Evolutionary conservation across 1,284 basidiomycete genomes (phyloP), one percentile per base, ranked within the genome.

Genomic region (Cerioporus squamosus): DNA sequence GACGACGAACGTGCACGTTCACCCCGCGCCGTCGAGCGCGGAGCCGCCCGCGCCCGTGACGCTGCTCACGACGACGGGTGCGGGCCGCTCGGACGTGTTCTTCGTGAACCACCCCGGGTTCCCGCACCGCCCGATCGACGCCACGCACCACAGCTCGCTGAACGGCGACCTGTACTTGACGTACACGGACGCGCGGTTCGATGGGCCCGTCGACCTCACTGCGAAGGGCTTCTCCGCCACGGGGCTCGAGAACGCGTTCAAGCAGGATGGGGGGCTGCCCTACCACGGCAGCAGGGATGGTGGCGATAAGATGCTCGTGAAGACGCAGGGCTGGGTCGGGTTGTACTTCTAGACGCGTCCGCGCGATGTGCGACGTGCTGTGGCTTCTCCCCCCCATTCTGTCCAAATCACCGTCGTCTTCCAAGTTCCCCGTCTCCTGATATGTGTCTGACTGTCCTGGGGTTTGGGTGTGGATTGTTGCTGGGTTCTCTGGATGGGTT

Each of bases 81-180:
- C 76, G 8, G 72, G 74, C 8, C 77, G 81, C 47, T 78, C 81
- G 7, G 81, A 85, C 67, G 68, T 87, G 36, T 75, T 74, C 61
- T 84, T 79, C 66, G 70, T 79, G 52, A 69, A 69, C 52, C 69
- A 78, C 63, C 73, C 72, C 49, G 73, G 69, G 15, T 65, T 67
- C 64, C 75, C 78, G 53, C 76, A 77, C 59, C 77, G 83, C 7
- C 77, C 77, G 12, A 83, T 87, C 63, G 64, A 73, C 38, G 79
- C 72, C 61, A 68, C 65, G 18, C 85, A 87, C 66, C 71, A 75
- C 51, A 79, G 79, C 10, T 74, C 78, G 17, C 73, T 74, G 62
- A 79, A 77, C 57, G 83, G 77, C 12, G 81, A 85, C 49, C 67
- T 86, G 67, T 82, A 84, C 67, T 70, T 86, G 49, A 82, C 76